Percentiles rank a stretch among this genome's conserved stretches.
Conservation (phyloP, 2,329 filamentous ascomycete genomes). For the Neofusicoccum sp. region DNA sequence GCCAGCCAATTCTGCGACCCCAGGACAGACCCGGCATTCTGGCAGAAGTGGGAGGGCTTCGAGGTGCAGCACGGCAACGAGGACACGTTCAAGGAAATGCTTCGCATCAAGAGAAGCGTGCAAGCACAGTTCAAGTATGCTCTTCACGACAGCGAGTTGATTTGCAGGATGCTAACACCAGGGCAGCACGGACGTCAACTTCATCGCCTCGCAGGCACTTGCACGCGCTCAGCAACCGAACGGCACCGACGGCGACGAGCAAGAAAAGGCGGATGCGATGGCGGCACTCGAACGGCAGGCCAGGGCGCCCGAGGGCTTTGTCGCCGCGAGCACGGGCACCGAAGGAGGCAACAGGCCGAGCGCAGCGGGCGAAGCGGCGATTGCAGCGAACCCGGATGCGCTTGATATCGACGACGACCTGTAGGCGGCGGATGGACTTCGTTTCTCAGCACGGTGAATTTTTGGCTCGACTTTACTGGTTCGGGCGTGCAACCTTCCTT, state of each 20-base stretch:
- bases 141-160: background rate
- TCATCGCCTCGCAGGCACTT: slow-evolving; percentile 93
- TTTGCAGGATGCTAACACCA: slow-evolving; percentile 29
- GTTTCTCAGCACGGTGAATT: slow-evolving; percentile 1
- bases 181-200: slow-evolving; percentile 84
- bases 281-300: slow-evolving; percentile 82
- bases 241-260: slow-evolving; percentile 44
- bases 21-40: slow-evolving; percentile 83
- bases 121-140: slow-evolving; percentile 90
- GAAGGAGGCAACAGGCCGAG: slow-evolving; percentile 49
- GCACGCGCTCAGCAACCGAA: slow-evolving; percentile 70
- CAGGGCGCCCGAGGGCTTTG: slow-evolving; percentile 85
- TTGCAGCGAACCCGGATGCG: slow-evolving; percentile 74
- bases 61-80: slow-evolving; percentile 98
- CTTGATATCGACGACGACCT: slow-evolving; percentile 69
- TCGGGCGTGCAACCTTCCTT: slow-evolving; percentile 11
- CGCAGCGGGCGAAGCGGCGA: slow-evolving; percentile 35
- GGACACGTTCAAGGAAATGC: slow-evolving; percentile 99
- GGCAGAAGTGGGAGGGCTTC: slow-evolving; percentile 95
- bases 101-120: slow-evolving; percentile 94
- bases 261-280: slow-evolving; percentile 75
- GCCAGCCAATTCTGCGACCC: slow-evolving; percentile 97
- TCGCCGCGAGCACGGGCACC: slow-evolving; percentile 76
- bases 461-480: background rate
- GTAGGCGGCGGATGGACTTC: slow-evolving; percentile 12